Evolutionary conservation across 169 alveolate species (phyloP), one percentile per base, ranked within the genome.

Genomic region (Plasmodium coatneyi): DNA sequence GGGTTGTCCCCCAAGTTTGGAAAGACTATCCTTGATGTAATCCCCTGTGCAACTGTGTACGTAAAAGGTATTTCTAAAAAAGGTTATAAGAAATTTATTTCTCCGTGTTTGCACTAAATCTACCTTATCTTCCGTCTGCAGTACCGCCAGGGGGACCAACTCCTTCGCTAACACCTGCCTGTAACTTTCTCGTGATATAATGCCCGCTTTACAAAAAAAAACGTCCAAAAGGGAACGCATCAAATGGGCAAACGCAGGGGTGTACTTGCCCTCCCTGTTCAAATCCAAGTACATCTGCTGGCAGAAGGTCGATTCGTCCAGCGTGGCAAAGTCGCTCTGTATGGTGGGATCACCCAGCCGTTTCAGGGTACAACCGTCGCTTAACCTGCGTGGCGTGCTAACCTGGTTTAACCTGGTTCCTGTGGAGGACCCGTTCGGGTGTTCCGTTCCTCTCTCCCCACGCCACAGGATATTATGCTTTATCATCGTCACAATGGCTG

Each of bases 191-290:
- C 28, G 14, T 19, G 16, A 14, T 49, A 49, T 10, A 36, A 66
- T 22, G 9, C 16, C 76, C 16, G 76, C n/a, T 66, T 84, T 30
- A 72, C 32, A 41, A 84, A 78, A 76, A 78, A 78, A 87, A 78
- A 25, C 70, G 25, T 76, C 56, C 39, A 87, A 12, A 5, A 87
- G 49, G 28, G 89, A 30, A 9, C 19, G 70, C 43, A 87, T 87
- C 71, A 87, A 71, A 56, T 78, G 43, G 49, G 71, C 60, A 87
- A 87, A 87, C 16, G 81, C 25, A 16, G 52, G 14, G 34, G 82
- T 36, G 52, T 87, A 76, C 46, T 87, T 87, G 0, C 43, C 82
- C 30, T 87, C 84, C 39, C 41, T 54, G n/a, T 87, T 78, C 25
- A 87, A 36, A 39, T 87, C 80, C 36, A 9, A 5, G 46, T 30